Percentiles rank a stretch among this genome's conserved stretches.
phyloP scores from a whole-genome alignment of 2,329 filamentous ascomycete genomes.

The Fonsecaea erecta region DNA sequence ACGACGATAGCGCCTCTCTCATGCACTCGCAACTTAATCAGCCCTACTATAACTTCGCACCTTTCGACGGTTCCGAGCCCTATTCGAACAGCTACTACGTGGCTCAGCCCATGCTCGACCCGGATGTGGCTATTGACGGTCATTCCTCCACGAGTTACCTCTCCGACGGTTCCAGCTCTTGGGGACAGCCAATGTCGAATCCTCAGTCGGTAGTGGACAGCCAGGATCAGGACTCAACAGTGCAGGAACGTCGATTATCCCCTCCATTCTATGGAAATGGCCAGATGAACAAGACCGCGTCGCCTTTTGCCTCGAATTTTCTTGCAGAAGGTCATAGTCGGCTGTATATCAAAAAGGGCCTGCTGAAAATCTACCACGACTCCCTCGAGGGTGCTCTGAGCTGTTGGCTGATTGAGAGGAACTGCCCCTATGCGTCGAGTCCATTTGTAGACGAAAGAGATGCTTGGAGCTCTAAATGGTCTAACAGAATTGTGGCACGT shows the following conservation, averaged over 20 bases:
- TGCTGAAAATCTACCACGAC: slow-evolving; percentile 31
- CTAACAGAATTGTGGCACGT: slow-evolving; percentile 26
- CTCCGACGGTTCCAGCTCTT: slow-evolving; percentile 2
- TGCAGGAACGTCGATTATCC: slow-evolving; percentile 22
- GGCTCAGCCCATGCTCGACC: neutral
- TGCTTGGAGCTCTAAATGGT: slow-evolving; percentile 17
- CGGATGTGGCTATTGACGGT: neutral
- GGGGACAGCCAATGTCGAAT: slow-evolving; percentile 9
- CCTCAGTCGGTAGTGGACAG: slow-evolving; percentile 2
- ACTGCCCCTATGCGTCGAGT: slow-evolving; percentile 43
- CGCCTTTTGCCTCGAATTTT: slow-evolving; percentile 34
- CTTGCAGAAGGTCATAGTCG: slow-evolving; percentile 45
- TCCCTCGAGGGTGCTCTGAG: slow-evolving; percentile 30
- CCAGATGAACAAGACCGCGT: neutral
- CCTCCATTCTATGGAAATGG: slow-evolving; percentile 3
- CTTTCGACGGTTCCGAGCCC: neutral
- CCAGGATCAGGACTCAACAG: slow-evolving; percentile 27
- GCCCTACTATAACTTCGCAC: neutral
- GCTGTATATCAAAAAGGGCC: slow-evolving; percentile 42
- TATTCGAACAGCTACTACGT: neutral
- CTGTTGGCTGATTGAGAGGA: slow-evolving; percentile 33
- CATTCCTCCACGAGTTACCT: slow-evolving; percentile 6
- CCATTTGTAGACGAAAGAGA: slow-evolving; percentile 19
- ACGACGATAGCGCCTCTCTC: neutral
- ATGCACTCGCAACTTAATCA: slow-evolving; percentile 7